A percentile compares a stretch with the other conserved stretches of the same genome.
These are phyloP conservation scores for Trichoderma sp. DNA, from an alignment of 2,329 filamentous ascomycete species.

Conservation along the genomic window DNA sequence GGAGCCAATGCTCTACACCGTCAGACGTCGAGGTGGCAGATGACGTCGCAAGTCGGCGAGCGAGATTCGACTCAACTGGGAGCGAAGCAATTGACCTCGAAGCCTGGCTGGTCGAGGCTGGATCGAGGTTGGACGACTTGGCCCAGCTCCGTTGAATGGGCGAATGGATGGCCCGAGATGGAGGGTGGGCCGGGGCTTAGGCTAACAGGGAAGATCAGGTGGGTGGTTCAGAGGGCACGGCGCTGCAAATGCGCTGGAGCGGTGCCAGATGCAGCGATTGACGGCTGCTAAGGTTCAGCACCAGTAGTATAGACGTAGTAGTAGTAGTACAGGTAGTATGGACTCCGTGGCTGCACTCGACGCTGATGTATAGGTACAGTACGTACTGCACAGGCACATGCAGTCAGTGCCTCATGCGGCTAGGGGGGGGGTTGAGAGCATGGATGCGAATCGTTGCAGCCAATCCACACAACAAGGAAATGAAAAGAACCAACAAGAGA, in stretches of 20 bases:
- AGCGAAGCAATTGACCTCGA: constrained; percentile 15
- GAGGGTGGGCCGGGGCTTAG: constrained; percentile 13
- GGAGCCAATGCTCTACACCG: constrained; percentile 1
- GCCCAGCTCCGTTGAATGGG: constrained; percentile 14
- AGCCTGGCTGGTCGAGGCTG: constrained; percentile 12
- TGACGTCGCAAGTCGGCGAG: constrained; percentile 3
- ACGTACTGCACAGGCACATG: neutral
- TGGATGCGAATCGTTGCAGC: neutral
- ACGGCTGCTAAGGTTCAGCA: neutral
- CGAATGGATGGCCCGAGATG: constrained; percentile 21
- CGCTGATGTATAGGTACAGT: no score
- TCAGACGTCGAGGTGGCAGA: neutral
- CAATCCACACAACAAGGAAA: neutral
- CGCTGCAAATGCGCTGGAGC: neutral
- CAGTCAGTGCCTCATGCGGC: neutral
- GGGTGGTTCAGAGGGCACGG: neutral
- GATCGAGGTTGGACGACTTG: constrained; percentile 17
- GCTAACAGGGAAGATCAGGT: constrained; percentile 1
- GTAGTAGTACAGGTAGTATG: no score
- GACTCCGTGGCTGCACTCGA: no score
- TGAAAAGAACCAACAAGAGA: neutral
- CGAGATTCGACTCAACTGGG: neutral
- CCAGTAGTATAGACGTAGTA: no score
- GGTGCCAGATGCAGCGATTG: neutral
- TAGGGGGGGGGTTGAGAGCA: neutral